Evolutionary conservation across 202 grass and related monocot species (phyloP).

Genomic region (Panicum virgatum): DNA sequence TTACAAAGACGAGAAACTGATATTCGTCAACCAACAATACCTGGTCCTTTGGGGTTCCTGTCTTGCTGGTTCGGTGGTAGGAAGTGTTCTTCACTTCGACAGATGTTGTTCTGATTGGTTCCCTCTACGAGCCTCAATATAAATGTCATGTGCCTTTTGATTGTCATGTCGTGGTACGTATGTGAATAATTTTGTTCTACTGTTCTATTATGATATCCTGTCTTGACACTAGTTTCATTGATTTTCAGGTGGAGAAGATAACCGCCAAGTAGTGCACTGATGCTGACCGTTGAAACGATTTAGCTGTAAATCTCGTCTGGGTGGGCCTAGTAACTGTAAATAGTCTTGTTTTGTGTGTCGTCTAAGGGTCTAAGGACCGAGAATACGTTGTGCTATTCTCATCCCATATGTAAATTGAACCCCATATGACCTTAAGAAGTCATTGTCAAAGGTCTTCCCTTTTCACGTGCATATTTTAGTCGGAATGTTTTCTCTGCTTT

Average conservation of each 20-base stretch:
- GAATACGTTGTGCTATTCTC: background rate
- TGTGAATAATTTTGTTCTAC: background rate
- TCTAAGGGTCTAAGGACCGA: background rate
- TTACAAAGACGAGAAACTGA: constrained; percentile 68
- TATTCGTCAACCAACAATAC: constrained; percentile 47
- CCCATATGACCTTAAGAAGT: background rate
- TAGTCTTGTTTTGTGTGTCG: background rate
- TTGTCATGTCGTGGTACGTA: constrained; percentile 3
- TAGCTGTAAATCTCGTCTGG: constrained; percentile 29
- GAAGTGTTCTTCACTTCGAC: constrained; percentile 41
- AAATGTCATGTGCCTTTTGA: background rate
- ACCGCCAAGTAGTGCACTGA: background rate
- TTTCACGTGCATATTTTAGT: background rate
- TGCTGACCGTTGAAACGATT: background rate
- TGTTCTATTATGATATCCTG: background rate
- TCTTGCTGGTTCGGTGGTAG: constrained; percentile 61
- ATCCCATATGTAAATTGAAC: background rate
- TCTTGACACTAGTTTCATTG: background rate
- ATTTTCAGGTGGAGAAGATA: background rate
- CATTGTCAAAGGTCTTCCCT: background rate
- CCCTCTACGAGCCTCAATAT: background rate
- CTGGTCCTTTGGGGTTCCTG: constrained; percentile 47
- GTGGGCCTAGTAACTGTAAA: constrained; percentile 14
- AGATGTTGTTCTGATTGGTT: constrained; percentile 16
- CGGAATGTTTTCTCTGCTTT: background rate